These are phyloP conservation scores for Colletotrichum coccodes DNA, from an alignment of 2,329 filamentous ascomycete species.

Conservation along the genomic window DNA sequence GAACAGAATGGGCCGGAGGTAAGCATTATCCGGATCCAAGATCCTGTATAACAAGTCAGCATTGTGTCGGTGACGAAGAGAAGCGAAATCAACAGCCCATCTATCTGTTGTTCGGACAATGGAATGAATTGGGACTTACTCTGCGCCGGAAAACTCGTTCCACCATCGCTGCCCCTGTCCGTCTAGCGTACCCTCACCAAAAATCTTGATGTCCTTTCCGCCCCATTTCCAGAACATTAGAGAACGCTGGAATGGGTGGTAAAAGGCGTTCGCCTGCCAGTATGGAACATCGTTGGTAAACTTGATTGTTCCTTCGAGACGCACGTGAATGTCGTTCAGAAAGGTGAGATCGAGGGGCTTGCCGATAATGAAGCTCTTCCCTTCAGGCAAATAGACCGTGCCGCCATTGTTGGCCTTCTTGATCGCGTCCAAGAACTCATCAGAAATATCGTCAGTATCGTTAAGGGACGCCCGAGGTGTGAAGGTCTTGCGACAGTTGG, in stretches of 20 bases:
- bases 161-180: slow-evolving; percentile 61
- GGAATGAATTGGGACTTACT: slow-evolving; percentile 35
- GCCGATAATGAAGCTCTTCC: slow-evolving; percentile 66
- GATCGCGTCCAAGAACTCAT: slow-evolving; percentile 63
- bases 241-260: slow-evolving; percentile 57
- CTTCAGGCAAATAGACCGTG: slow-evolving; percentile 62
- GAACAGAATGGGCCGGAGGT: slow-evolving; percentile 69
- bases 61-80: neutral
- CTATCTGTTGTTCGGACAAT: too few species aligned
- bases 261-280: slow-evolving; percentile 54
- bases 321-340: slow-evolving; percentile 65
- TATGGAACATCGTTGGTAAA: slow-evolving; percentile 56
- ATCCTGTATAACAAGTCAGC: slow-evolving; percentile 41
- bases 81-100: neutral
- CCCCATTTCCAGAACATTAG: slow-evolving; percentile 74
- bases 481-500: slow-evolving; percentile 44
- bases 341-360: slow-evolving; percentile 69
- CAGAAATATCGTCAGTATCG: slow-evolving; percentile 66
- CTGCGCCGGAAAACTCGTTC: slow-evolving; percentile 51
- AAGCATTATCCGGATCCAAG: slow-evolving; percentile 63
- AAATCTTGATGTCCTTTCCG: slow-evolving; percentile 69
- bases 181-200: slow-evolving; percentile 65
- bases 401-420: slow-evolving; percentile 68
- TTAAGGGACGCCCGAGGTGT: slow-evolving; percentile 62
- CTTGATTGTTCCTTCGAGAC: slow-evolving; percentile 65